A percentile compares a stretch with the other conserved stretches of the same genome.
phyloP scores from a whole-genome alignment of 140 eudicot species.

The Bidens hawaiensis region DNA sequence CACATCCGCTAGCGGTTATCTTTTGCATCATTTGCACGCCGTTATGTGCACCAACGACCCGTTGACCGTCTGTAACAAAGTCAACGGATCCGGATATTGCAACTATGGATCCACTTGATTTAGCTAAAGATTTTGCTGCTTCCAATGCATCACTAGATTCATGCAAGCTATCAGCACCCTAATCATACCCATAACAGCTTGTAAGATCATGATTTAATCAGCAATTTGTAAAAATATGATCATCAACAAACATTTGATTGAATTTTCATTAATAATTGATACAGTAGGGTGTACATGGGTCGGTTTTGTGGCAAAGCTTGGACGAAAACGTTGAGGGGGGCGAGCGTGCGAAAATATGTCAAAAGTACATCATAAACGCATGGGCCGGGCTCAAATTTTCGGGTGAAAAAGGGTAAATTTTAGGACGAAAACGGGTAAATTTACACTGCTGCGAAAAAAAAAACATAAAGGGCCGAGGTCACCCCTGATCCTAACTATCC shows the following conservation, averaged over 20 bases:
- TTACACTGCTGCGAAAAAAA: too few species aligned
- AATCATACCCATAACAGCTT: not conserved
- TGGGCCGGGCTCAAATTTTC: too few species aligned
- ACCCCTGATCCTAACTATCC: too few species aligned
- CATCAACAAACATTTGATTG: not conserved
- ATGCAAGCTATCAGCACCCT: conserved; percentile 85
- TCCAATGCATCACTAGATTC: conserved; percentile 80
- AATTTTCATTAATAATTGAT: too few species aligned
- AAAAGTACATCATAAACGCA: too few species aligned
- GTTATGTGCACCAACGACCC: conserved; percentile 61
- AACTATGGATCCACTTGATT: conserved; percentile 54
- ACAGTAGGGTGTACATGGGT: too few species aligned
- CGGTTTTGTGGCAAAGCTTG: too few species aligned
- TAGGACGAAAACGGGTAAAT: too few species aligned
- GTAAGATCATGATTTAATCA: not conserved
- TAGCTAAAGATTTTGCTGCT: conserved; percentile 84
- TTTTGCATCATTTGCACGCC: conserved; percentile 84
- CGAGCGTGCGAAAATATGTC: too few species aligned
- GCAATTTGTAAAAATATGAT: not conserved
- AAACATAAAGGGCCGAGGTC: too few species aligned
- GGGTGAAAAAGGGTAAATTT: too few species aligned
- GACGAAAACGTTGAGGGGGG: too few species aligned
- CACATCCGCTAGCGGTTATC: conserved; percentile 92
- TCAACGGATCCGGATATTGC: conserved; percentile 88
- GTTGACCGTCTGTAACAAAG: conserved; percentile 75